Evolutionary conservation across 1,139 yeast genomes (phyloP), one percentile per base, ranked within the genome.

Genomic region (Lodderomyces oxycetoniae): DNA sequence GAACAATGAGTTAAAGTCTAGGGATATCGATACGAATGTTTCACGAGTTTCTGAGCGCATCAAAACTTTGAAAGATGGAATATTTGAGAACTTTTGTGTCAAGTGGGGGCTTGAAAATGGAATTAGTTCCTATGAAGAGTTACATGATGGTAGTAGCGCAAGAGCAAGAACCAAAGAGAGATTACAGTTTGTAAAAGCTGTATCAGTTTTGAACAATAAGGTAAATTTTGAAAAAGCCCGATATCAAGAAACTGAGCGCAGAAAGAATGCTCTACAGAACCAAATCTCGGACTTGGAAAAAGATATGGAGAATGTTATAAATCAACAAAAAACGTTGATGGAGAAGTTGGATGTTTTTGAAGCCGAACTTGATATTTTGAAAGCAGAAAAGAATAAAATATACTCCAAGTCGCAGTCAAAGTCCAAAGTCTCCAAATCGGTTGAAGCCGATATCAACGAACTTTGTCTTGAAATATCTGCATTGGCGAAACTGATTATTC

Each of bases 131-230:
- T 86, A 81, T 50, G 95, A 86, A 52, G 63, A 61, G 30, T 62
- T 74, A 17, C 86, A 82, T 39, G 89, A 89, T 8, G 89, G 91
- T 8, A 63, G 77, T 3, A 60, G 76, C 9, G 51, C 76, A 39
- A 71, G 87, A 49, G 67, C 70, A 28, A 72, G 79, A 37, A 70
- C 83, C 1, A 78, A 75, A 44, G 88, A 83, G 52, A 66, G 81
- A 36, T 65, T 83, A 3, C 78, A 77, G 44, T 75, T 71, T 43
- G 61, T 72, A 21, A 76, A 75, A 38, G 79, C 84, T 25, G 68
- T 82, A 17, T 59, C 82, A n/a, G 69, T 77, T 4, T 59, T 84
- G 33, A 64, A 76, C 25, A 80, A 74, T 41, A 83, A 80, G 48
- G 50, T 82, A 19, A 62, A 65, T 11, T 86, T 87, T 57, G 93